Base-by-base conservation (phyloP, 164 flowering plant genomes). In the Aristolochia fimbriata region DNA sequence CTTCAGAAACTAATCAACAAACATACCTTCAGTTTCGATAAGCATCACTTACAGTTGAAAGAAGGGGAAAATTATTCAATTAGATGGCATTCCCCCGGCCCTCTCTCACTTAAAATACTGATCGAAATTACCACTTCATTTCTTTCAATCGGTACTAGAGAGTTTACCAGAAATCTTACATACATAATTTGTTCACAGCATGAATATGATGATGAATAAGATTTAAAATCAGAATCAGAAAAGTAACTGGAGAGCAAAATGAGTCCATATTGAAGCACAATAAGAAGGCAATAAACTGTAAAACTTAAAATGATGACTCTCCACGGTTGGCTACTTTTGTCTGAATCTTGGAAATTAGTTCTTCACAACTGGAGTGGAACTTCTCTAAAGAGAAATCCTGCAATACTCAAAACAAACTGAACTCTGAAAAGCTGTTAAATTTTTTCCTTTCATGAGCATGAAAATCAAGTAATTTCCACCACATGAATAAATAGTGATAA, bases 311-410 rank as follows among this genome's bases (percentile, higher is more conserved):
- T 55, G 31, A 68, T 55, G 64, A 50, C 68, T 67, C 62, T 68
- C 75, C 67, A 65, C 59, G 51, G 20, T 67, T 54, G 57, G 71
- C 59, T 56, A 71, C 61, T 64, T 25, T 47, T 55, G 66, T 75
- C 62, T 62, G 67, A 72, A 81, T 25, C 57, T 62, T 68, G 43
- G 55, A 70, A 52, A 58, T 61, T 61, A 86, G 82, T 65, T 47
- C 65, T 67, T 54, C 66, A 37, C 66, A 47, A 75, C 88, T 85
- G 71, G 67, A 0, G 20, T 64, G 63, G 74, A 68, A 85, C 57
- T 65, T 73, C 68, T 85, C 95, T 65, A 87, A 45, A 61, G 86
- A 90, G 71, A 87, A 87, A n/a, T 59, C 85, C 91, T 87, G 92
- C 83, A 86, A 52, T 37, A 71, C 50, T 71, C 71, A 54, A 22